Percentiles rank a stretch among this genome's conserved stretches.
Evolutionary conservation across 495 filamentous ascomycete species (phyloP).

Genomic region (Lophiostoma macrostomum): DNA sequence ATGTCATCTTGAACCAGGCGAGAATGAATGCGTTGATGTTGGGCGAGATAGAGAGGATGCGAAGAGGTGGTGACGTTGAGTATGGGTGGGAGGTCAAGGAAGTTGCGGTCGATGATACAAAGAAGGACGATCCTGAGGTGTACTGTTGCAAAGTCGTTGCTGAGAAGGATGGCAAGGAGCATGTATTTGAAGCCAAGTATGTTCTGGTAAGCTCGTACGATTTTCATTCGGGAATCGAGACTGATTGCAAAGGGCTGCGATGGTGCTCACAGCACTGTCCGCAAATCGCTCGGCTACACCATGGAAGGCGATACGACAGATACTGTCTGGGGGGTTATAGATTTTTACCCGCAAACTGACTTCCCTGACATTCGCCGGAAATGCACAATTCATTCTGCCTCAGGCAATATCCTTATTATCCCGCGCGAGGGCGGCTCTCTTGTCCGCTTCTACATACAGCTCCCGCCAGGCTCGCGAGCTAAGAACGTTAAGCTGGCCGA

Average conservation of each 20-base stretch:
- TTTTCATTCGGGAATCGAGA: too few species aligned
- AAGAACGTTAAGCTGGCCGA: constrained; percentile 49
- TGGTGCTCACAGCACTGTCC: constrained; percentile 69
- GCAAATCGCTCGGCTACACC: constrained; percentile 63
- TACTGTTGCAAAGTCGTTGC: constrained; percentile 55
- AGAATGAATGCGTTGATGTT: constrained; percentile 64
- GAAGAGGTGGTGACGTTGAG: constrained; percentile 45
- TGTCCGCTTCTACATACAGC: constrained; percentile 61
- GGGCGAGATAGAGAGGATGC: constrained; percentile 46
- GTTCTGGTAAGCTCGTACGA: constrained; percentile 64
- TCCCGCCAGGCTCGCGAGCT: constrained; percentile 52
- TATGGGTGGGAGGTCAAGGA: constrained; percentile 58
- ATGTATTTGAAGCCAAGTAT: constrained; percentile 63
- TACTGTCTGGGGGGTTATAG: constrained; percentile 80
- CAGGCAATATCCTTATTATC: constrained; percentile 59
- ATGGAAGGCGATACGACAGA: constrained; percentile 76
- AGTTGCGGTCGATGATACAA: constrained; percentile 51
- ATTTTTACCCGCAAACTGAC: constrained; percentile 67
- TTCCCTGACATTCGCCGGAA: constrained; percentile 74
- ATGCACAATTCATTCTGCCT: constrained; percentile 51
- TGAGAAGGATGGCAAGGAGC: constrained; percentile 50
- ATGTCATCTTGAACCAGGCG: constrained; percentile 77
- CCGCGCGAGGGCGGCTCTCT: constrained; percentile 63
- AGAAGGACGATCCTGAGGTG: constrained; percentile 43
- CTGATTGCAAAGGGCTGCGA: constrained; percentile 83